Evolutionary conservation across 2,329 filamentous ascomycete genomes (phyloP), one percentile per base, ranked within the genome.

Genomic region (Cladophialophora immunda): DNA sequence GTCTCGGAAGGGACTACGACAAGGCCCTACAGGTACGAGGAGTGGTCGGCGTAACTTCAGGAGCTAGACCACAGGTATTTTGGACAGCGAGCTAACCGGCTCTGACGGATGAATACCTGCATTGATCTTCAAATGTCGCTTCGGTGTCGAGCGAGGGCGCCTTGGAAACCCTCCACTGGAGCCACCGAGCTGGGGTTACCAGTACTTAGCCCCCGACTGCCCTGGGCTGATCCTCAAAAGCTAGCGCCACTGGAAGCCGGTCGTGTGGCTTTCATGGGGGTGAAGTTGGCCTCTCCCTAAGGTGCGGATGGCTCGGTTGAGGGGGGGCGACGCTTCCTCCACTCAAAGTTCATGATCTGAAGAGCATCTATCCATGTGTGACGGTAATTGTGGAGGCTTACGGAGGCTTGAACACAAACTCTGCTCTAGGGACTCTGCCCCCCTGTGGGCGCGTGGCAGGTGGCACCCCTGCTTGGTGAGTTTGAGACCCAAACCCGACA

Each of bases 301-400:
- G 38, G 19, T 58, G 22, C 27, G 27, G 27, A 19, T 29, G 57
- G 38, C 45, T 45, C 41, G 19, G 57, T 34, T 32, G 57, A 30
- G 34, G 25, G 34, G 25, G 57, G 34, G 29, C 27, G 41, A 58
- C 32, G 38, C 36, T 29, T 45, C 52, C 41, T 50, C 62, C 59
- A 54, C 59, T 58, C 34, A 19, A 17, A 47, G 25, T 55, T 25
- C 55, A 32, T 57, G 58, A 29, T 41, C 47, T 9, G 32, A 52
- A 57, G 55, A 47, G 62, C 58, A 58, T 62, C 56, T 61, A 66
- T 62, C 55, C 50, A 62, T 58, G 62, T 58, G 38, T 56, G 45
- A 58, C 50, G 27, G 32, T 15, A 27, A 58, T n/a, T 52, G 58
- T 45, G 64, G 58, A 61, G 30, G 34, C n/a, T 17, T 6, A 50